These are phyloP conservation scores for Kurtzmaniella natalensis DNA, from an alignment of 1,139 yeast species.

Conservation along the genomic window DNA sequence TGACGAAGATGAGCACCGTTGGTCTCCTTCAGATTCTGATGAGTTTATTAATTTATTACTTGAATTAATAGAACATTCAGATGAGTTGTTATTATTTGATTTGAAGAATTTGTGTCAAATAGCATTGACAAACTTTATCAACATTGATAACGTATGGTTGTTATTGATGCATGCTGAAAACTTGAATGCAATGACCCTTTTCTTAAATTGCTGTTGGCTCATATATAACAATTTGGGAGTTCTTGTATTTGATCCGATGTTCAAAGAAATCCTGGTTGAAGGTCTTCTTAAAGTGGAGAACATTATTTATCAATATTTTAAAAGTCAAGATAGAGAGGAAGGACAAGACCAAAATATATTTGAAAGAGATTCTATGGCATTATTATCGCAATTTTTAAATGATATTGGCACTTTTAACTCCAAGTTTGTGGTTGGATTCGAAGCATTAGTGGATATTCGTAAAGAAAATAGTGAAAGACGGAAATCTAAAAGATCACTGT, in stretches of 20 bases:
- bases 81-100: constrained; percentile 57
- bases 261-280: constrained; percentile 26
- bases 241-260: constrained; percentile 48
- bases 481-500: constrained; percentile 7
- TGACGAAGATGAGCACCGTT: constrained; percentile 22
- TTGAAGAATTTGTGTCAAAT: constrained; percentile 61
- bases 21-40: constrained; percentile 20
- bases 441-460: constrained; percentile 45
- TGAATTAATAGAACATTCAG: constrained; percentile 59
- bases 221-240: constrained; percentile 63
- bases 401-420: constrained; percentile 42
- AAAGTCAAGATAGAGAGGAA: constrained; percentile 22
- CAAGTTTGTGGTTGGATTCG: constrained; percentile 43
- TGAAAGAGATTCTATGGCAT: constrained; percentile 17
- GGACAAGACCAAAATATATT: constrained; percentile 12
- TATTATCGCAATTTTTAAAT: constrained; percentile 26
- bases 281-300: constrained; percentile 25
- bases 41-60: constrained; percentile 53
- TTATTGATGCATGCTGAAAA: constrained; percentile 52
- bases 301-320: constrained; percentile 22
- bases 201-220: constrained; percentile 62
- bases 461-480: constrained; percentile 14
- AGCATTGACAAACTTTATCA: constrained; percentile 55
- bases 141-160: constrained; percentile 55
- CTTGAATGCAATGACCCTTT: constrained; percentile 50